Conservation (phyloP, 75 land plant species). For the Azolla pinnata region DNA sequence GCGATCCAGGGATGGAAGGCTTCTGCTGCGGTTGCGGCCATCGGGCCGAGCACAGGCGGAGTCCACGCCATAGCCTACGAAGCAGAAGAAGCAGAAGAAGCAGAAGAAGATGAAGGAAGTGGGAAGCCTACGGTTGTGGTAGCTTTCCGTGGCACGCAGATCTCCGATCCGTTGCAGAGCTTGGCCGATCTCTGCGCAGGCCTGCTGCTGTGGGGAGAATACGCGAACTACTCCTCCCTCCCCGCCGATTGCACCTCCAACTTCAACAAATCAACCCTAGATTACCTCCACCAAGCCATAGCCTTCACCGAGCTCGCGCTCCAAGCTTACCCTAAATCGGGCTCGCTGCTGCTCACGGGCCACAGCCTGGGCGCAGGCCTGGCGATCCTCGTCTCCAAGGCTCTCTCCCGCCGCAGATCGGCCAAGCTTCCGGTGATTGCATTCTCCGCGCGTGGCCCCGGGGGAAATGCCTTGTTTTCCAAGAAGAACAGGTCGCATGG, state of each 20-base stretch:
- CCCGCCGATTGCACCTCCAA: conserved; percentile 9
- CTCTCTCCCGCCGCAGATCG: conserved; percentile 6
- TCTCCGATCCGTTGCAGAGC: conserved; percentile 8
- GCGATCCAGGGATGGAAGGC: conserved; percentile 19
- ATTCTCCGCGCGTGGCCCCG: conserved; percentile 12
- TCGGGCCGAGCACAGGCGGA: conserved; percentile 14
- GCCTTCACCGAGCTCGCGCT: conserved; percentile 13
- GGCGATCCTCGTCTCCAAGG: conserved; percentile 23
- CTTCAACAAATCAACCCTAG: conserved; percentile 16
- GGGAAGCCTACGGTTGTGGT: conserved; percentile 7
- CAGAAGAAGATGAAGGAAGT: too few species aligned
- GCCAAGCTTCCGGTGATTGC: conserved; percentile 20
- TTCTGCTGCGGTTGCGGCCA: conserved; percentile 11
- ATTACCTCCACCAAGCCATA: conserved; percentile 27
- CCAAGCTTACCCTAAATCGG: conserved; percentile 10
- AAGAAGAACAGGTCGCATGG: neutral
- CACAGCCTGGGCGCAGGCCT: conserved; percentile 28
- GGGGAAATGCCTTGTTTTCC: neutral
- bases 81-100: too few species aligned
- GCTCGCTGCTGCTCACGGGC: conserved; percentile 13
- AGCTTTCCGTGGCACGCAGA: conserved; percentile 28
- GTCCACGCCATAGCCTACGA: conserved; percentile 15
- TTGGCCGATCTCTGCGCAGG: conserved; percentile 23
- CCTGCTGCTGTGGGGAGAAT: conserved; percentile 14
- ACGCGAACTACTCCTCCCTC: conserved; percentile 3